Evolutionary conservation across 257 asterid genomes (phyloP).

Genomic region (Rhazya stricta): DNA sequence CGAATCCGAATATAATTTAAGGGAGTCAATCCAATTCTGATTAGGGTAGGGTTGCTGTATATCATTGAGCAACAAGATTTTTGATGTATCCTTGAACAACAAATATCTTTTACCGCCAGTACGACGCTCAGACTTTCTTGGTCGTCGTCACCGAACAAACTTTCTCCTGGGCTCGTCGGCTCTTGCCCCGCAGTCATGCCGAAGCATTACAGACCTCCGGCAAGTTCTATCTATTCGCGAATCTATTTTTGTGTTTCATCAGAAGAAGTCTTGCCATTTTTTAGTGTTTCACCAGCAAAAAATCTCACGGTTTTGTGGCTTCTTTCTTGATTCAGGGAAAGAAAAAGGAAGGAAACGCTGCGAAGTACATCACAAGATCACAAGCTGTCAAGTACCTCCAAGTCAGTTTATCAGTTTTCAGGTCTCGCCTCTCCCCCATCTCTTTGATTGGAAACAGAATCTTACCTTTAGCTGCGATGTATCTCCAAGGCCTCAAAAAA

Average conservation of each 20-base stretch:
- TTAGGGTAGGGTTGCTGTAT: too few relatives aligned
- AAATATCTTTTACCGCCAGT: too few relatives aligned
- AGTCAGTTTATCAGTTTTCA: constrained; percentile 79
- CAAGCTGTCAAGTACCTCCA: constrained; percentile 84
- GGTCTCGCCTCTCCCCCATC: constrained; percentile 32
- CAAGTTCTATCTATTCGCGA: constrained; percentile 14
- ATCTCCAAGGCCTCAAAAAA: too few relatives aligned
- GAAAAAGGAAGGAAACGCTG: constrained; percentile 97
- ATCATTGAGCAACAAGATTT: too few relatives aligned
- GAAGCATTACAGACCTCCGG: constrained; percentile 47
- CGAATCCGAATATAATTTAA: too few relatives aligned
- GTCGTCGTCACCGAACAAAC: neutral
- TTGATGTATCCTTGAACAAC: too few relatives aligned
- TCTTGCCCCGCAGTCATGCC: constrained; percentile 31
- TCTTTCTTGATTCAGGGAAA: constrained; percentile 54
- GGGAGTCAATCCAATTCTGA: too few relatives aligned
- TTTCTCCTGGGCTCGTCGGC: neutral
- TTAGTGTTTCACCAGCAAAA: neutral
- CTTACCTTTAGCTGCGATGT: neutral
- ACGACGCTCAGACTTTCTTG: neutral
- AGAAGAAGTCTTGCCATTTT: neutral
- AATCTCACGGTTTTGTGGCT: neutral
- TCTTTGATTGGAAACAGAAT: neutral
- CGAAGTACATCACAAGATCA: constrained; percentile 80
- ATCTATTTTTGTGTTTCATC: neutral